A percentile compares a stretch with the other conserved stretches of the same genome.
phyloP scores from a whole-genome alignment of 495 filamentous ascomycete genomes.

The Trichoderma virens region DNA sequence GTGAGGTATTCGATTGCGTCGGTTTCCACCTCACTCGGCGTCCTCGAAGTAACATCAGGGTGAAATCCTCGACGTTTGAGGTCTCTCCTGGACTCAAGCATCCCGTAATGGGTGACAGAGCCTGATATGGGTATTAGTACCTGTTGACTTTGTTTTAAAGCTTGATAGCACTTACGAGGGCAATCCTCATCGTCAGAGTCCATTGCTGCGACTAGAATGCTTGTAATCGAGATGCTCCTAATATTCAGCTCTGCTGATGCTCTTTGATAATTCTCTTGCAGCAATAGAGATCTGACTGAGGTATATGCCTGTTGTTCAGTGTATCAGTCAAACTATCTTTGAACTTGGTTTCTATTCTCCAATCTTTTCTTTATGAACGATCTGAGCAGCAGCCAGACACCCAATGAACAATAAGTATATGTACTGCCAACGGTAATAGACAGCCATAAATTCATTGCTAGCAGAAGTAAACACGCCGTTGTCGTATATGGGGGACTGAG shows the following conservation, averaged over 20 bases:
- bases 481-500: too few species aligned
- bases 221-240: neutral
- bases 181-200: neutral
- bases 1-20: neutral
- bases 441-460: too few species aligned
- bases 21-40: neutral
- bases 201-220: neutral
- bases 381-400: too few species aligned
- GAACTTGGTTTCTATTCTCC: too few species aligned
- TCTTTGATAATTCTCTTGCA: too few species aligned
- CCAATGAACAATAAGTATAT: too few species aligned
- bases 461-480: too few species aligned
- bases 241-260: neutral
- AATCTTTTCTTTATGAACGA: too few species aligned
- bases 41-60: neutral
- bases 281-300: too few species aligned
- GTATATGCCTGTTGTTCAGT: too few species aligned
- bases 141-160: neutral
- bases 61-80: neutral
- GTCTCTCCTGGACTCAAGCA: neutral
- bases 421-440: too few species aligned
- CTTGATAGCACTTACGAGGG: neutral
- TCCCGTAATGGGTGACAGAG: neutral
- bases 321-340: too few species aligned
- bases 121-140: neutral